Percentiles rank a stretch among this genome's conserved stretches.
These are phyloP conservation scores for Leishmania lainsoni DNA, from an alignment of 208 protist species.

Conservation along the genomic window DNA sequence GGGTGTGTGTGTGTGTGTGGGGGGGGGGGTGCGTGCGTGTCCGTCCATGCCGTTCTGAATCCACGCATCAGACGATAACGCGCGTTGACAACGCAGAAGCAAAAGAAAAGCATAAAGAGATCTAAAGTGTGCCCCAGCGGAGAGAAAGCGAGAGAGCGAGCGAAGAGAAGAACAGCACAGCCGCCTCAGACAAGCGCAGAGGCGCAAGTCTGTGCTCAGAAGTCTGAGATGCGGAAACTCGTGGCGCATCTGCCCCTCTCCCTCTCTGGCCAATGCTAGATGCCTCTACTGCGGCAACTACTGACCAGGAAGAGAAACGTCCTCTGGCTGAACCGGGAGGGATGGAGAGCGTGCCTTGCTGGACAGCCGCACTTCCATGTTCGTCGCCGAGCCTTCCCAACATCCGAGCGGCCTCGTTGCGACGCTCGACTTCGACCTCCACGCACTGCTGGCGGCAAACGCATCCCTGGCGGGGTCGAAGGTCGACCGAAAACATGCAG, in stretches of 20 bases:
- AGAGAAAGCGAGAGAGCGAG: not conserved
- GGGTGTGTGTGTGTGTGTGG: not conserved
- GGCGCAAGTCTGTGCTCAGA: not conserved
- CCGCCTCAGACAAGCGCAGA: not conserved
- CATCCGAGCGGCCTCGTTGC: not conserved
- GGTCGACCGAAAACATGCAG: not conserved
- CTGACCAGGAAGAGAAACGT: not conserved
- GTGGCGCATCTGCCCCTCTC: not conserved
- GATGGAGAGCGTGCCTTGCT: constrained; percentile 21
- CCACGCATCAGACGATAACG: not conserved
- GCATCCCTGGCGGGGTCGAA: not conserved
- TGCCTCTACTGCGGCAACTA: not conserved
- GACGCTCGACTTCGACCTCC: constrained; percentile 4
- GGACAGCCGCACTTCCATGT: constrained; percentile 5
- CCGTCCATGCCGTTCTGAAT: not conserved
- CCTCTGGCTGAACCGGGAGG: not conserved
- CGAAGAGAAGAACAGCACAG: not conserved
- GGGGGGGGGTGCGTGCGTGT: not conserved
- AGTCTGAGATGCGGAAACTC: not conserved
- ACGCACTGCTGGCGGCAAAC: not conserved
- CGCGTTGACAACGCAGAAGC: not conserved
- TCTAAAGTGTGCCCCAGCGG: not conserved
- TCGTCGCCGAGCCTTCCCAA: constrained; percentile 17
- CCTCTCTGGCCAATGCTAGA: too few relatives aligned
- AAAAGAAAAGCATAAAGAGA: not conserved